Evolutionary conservation across 2,329 filamentous ascomycete species (phyloP).

Genomic region (Botrytis squamosa): DNA sequence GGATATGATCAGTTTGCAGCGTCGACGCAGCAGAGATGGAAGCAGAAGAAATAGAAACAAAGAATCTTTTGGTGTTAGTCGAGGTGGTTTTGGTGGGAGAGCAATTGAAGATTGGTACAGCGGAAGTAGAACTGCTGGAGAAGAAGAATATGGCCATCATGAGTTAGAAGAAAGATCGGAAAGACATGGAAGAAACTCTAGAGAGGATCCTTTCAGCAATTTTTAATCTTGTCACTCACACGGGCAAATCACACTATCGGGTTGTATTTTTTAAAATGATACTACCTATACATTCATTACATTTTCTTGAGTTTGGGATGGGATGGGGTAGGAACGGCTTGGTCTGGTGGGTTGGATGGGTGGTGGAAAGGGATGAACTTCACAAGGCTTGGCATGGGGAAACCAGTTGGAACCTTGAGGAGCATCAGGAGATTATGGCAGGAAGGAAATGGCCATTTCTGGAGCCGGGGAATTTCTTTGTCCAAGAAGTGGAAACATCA

Average conservation of each 20-base stretch:
- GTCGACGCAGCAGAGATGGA: constrained; percentile 34
- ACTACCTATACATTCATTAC: constrained; percentile 14
- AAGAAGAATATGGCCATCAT: constrained; percentile 51
- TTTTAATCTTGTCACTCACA: constrained; percentile 46
- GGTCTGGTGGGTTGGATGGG: background rate
- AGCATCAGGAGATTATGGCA: background rate
- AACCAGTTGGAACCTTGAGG: constrained; percentile 4
- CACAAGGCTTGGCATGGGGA: background rate
- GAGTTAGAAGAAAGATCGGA: constrained; percentile 30
- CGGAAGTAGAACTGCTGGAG: constrained; percentile 48
- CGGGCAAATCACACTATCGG: background rate
- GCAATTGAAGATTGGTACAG: constrained; percentile 51
- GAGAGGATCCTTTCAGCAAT: constrained; percentile 61
- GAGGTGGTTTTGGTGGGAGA: constrained; percentile 31
- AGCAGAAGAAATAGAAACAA: constrained; percentile 35
- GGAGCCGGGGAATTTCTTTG: background rate
- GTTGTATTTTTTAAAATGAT: background rate
- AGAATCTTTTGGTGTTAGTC: constrained; percentile 35
- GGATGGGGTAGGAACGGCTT: background rate
- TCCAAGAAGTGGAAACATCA: background rate
- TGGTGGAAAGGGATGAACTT: constrained; percentile 9
- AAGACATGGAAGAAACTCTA: constrained; percentile 46
- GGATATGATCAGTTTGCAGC: constrained; percentile 32
- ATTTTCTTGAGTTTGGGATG: constrained; percentile 20
- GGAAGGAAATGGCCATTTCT: background rate